These are phyloP conservation scores for Prinsepia uniflora DNA, from an alignment of 306 rosid species.

Conservation along the genomic window DNA sequence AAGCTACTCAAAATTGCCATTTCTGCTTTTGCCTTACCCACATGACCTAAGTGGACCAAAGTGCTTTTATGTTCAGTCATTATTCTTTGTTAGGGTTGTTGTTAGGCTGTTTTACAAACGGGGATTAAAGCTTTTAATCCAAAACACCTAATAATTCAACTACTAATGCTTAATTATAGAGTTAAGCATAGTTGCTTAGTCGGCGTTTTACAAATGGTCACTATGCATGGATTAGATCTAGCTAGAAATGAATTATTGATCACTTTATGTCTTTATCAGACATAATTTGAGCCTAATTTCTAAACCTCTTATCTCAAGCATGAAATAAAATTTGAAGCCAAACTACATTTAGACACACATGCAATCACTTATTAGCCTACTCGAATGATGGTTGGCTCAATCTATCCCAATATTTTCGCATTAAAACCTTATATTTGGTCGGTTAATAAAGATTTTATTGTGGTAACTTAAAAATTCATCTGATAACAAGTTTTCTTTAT, in stretches of 20 bases:
- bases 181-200: neutral
- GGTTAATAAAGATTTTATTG: neutral
- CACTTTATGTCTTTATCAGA: constrained; percentile 18
- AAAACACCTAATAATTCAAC: neutral
- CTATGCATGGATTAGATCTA: neutral
- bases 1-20: neutral
- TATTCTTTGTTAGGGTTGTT: neutral
- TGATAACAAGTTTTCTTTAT: neutral
- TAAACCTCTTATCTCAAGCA: constrained; percentile 2
- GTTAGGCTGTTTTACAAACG: constrained; percentile 9
- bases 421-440: neutral
- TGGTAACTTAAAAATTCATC: neutral
- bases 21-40: constrained; percentile 4
- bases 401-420: neutral
- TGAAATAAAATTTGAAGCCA: neutral
- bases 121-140: neutral
- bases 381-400: neutral
- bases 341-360: neutral
- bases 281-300: neutral
- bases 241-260: neutral
- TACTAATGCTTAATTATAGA: neutral
- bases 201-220: neutral
- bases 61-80: neutral
- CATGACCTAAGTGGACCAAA: constrained; percentile 4
- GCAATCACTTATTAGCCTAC: neutral